Evolutionary conservation across 2,329 filamentous ascomycete genomes (phyloP).

Genomic region (Clonostachys chloroleuca): DNA sequence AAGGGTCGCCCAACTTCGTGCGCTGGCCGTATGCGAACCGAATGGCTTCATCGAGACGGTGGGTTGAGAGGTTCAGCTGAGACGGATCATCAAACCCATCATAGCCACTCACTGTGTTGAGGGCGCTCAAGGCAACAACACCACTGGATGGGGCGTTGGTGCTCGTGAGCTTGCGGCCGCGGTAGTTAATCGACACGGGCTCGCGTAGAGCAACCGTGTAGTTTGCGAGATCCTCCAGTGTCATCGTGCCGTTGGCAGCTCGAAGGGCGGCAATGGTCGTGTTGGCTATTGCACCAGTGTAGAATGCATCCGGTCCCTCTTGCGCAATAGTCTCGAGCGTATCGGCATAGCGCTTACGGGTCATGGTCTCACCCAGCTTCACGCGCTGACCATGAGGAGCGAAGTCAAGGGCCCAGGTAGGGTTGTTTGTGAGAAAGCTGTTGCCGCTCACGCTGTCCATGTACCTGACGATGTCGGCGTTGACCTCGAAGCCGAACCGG

Average conservation of each 20-base stretch:
- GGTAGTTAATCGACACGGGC: slow-evolving; percentile 57
- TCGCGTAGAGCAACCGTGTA: slow-evolving; percentile 65
- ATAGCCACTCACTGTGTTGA: slow-evolving; percentile 75
- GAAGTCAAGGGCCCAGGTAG: slow-evolving; percentile 79
- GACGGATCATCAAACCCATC: slow-evolving; percentile 53
- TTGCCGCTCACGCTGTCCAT: slow-evolving; percentile 50
- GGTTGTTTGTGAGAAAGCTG: slow-evolving; percentile 65
- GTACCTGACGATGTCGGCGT: slow-evolving; percentile 65
- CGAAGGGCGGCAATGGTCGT: slow-evolving; percentile 64
- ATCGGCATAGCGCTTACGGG: slow-evolving; percentile 67
- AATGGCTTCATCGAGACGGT: slow-evolving; percentile 79
- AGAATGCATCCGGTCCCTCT: slow-evolving; percentile 64
- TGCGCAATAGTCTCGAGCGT: slow-evolving; percentile 68
- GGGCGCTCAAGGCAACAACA: slow-evolving; percentile 62
- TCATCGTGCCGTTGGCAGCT: slow-evolving; percentile 70
- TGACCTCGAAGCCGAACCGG: slow-evolving; percentile 67
- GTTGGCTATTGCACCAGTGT: slow-evolving; percentile 64
- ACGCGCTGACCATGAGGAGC: slow-evolving; percentile 68
- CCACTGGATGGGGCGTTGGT: slow-evolving; percentile 72
- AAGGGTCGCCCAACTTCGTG: slow-evolving; percentile 70
- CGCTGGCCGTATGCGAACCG: slow-evolving; percentile 77
- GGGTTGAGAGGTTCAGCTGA: slow-evolving; percentile 58
- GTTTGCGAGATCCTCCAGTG: slow-evolving; percentile 63
- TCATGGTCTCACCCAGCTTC: slow-evolving; percentile 68
- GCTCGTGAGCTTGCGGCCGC: slow-evolving; percentile 64